These are phyloP conservation scores for Termitomyces sp. DNA, from an alignment of 768 basidiomycete species.

Conservation along the genomic window DNA sequence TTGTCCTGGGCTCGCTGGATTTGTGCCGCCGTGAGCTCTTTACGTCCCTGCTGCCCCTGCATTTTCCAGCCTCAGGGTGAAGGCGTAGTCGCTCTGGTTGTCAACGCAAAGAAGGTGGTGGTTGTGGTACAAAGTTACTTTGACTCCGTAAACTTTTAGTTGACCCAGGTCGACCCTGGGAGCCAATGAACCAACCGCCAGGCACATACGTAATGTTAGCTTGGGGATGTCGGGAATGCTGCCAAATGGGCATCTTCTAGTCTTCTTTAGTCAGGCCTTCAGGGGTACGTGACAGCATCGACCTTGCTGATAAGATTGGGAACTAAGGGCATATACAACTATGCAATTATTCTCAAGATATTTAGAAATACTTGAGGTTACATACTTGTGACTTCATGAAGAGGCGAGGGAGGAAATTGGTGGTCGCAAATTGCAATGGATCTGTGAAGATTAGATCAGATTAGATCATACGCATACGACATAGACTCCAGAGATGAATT, in stretches of 20 bases:
- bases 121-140: not conserved
- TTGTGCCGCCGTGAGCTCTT: not conserved
- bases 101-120: not conserved
- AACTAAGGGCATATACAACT: not conserved
- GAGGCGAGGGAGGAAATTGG: too few relatives aligned
- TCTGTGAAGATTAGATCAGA: too few relatives aligned
- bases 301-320: not conserved
- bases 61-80: not conserved
- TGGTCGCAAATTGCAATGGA: too few relatives aligned
- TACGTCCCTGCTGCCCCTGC: slow-evolving; percentile 4
- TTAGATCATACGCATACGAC: too few relatives aligned
- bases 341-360: too few relatives aligned
- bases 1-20: slow-evolving; percentile 55
- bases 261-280: not conserved
- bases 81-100: not conserved
- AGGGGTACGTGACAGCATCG: not conserved
- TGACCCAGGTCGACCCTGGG: not conserved
- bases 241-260: not conserved
- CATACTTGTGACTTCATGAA: too few relatives aligned
- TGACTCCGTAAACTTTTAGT: not conserved
- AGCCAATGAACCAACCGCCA: not conserved
- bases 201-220: slow-evolving; percentile 1
- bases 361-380: too few relatives aligned
- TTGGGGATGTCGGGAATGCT: not conserved
- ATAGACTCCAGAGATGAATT: too few relatives aligned